A percentile compares a stretch with the other conserved stretches of the same genome.
These are phyloP conservation scores for Carex littledalei DNA, from an alignment of 176 grass and related monocot genomes.

Conservation along the genomic window DNA sequence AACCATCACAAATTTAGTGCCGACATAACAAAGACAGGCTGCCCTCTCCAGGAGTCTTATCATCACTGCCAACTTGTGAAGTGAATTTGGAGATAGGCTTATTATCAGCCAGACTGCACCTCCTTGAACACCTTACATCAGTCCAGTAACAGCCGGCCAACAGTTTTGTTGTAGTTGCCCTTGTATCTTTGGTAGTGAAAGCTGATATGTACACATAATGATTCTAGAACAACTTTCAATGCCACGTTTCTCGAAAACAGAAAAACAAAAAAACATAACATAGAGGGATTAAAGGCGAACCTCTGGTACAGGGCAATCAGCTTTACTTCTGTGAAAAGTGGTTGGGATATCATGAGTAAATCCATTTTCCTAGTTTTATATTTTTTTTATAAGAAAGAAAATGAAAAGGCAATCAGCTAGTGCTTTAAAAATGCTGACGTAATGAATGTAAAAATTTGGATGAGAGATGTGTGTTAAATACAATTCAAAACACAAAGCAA, in stretches of 20 bases:
- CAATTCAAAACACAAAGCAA: constrained; percentile 26
- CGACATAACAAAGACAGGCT: neutral
- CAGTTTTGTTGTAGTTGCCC: neutral
- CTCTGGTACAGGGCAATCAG: constrained; percentile 81
- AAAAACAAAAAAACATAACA: neutral
- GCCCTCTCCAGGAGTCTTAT: neutral
- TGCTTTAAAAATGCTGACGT: neutral
- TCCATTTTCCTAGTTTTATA: constrained; percentile 68
- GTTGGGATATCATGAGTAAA: constrained; percentile 89
- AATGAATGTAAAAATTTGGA: neutral
- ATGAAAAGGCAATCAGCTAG: neutral
- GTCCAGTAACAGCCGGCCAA: neutral
- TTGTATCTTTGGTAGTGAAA: neutral
- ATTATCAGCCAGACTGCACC: neutral
- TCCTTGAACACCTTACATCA: neutral
- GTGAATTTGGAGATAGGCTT: neutral
- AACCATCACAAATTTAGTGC: neutral
- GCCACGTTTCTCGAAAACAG: neutral
- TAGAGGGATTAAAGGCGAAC: constrained; percentile 8
- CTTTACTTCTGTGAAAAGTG: constrained; percentile 96
- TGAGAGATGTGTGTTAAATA: neutral
- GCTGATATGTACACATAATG: neutral
- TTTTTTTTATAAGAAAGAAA: neutral
- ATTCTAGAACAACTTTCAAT: neutral
- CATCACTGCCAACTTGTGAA: neutral